Evolutionary conservation across 306 rosid genomes (phyloP).

Genomic region (Amphicarpaea edgeworthii): DNA sequence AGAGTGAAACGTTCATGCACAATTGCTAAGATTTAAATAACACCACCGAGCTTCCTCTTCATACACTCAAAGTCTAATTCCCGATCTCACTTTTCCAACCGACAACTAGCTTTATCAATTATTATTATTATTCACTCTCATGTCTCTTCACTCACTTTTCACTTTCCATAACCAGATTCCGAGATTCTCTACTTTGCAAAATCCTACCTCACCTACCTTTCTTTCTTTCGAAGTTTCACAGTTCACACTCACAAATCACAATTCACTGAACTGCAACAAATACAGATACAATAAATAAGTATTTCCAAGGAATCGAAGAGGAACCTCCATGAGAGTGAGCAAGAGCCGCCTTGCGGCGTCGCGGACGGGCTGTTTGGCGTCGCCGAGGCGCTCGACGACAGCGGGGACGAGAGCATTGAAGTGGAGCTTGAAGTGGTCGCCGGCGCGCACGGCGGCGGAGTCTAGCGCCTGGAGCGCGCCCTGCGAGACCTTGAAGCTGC

Average conservation of each 20-base stretch:
- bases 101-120: constrained; percentile 31
- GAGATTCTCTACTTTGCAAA: constrained; percentile 35
- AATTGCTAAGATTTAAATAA: constrained; percentile 5
- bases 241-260: background rate
- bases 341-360: constrained; percentile 96
- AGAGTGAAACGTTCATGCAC: constrained; percentile 4
- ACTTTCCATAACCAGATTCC: constrained; percentile 40
- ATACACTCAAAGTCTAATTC: constrained; percentile 44
- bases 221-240: background rate
- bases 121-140: constrained; percentile 16
- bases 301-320: background rate
- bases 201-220: background rate
- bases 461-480: constrained; percentile 96
- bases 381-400: constrained; percentile 93
- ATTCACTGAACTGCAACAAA: constrained; percentile 17
- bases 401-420: constrained; percentile 96
- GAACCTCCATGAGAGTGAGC: constrained; percentile 99
- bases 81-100: constrained; percentile 43
- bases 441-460: constrained; percentile 97
- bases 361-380: constrained; percentile 95
- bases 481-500: constrained; percentile 90
- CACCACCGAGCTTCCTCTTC: constrained; percentile 41
- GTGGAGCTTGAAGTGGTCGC: constrained; percentile 93
- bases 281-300: background rate
- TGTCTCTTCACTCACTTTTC: constrained; percentile 29